A percentile compares a stretch with the other conserved stretches of the same genome.
phyloP scores from a whole-genome alignment of 805 yeast genomes.

The Candida ascalaphidarum region DNA sequence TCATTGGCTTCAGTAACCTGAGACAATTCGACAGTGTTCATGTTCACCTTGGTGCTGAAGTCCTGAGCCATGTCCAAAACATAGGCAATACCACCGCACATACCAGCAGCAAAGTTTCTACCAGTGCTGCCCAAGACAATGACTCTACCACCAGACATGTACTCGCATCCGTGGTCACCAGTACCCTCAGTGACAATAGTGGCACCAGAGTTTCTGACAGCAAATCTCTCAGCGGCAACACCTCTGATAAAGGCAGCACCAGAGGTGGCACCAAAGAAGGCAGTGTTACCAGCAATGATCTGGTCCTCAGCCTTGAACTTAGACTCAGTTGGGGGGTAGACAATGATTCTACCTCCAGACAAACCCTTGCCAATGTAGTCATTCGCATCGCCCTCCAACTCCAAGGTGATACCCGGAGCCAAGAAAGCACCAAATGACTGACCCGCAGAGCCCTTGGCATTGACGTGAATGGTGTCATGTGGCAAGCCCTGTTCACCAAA shows the following conservation, averaged over 20 bases:
- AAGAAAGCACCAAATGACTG: slow-evolving; percentile 98
- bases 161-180: slow-evolving; percentile 98
- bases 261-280: slow-evolving; percentile 95
- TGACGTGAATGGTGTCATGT: slow-evolving; percentile 91
- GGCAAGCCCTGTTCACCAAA: slow-evolving; percentile 94
- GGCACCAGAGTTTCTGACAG: slow-evolving; percentile 98
- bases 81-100: slow-evolving; percentile 98
- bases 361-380: slow-evolving; percentile 97
- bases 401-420: slow-evolving; percentile 92
- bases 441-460: slow-evolving; percentile 90
- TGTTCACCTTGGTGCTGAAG: slow-evolving; percentile 70
- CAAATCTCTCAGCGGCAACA: slow-evolving; percentile 97
- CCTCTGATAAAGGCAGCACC: slow-evolving; percentile 94
- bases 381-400: slow-evolving; percentile 94
- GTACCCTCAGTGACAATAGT: slow-evolving; percentile 93
- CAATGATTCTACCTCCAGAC: slow-evolving; percentile 89
- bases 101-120: slow-evolving; percentile 93
- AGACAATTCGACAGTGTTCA: slow-evolving; percentile 73
- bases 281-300: slow-evolving; percentile 93
- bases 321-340: slow-evolving; percentile 83
- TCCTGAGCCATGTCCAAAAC: slow-evolving; percentile 94
- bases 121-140: slow-evolving; percentile 89
- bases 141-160: slow-evolving; percentile 99
- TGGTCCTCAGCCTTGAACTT: slow-evolving; percentile 91
- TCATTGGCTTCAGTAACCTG: slow-evolving; percentile 79